phyloP scores from a whole-genome alignment of 2,329 filamentous ascomycete genomes.

The Pseudocercospora crystallina region DNA sequence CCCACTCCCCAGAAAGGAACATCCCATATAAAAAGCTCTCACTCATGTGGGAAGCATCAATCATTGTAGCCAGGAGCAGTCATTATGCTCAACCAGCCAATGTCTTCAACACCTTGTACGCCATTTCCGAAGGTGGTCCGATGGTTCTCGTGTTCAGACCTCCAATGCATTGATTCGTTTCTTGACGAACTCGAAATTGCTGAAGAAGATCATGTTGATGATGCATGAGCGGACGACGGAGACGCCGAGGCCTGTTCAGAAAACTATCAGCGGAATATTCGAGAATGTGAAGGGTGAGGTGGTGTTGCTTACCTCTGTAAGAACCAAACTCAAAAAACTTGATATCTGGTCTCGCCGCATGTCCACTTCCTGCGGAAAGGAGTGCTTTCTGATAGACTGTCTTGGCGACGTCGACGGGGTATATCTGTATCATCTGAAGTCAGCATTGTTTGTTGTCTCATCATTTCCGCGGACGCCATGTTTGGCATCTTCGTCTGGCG shows the following conservation, averaged over 20 bases:
- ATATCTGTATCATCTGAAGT: slow-evolving; percentile 41
- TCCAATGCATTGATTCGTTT: slow-evolving; percentile 49
- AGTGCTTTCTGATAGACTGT: slow-evolving; percentile 83
- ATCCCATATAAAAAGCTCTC: too few species aligned
- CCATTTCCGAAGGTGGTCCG: background rate
- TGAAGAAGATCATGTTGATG: slow-evolving; percentile 88
- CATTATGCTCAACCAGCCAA: too few species aligned
- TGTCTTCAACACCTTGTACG: background rate
- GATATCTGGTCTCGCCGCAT: slow-evolving; percentile 61
- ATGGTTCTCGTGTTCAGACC: background rate
- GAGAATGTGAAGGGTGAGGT: background rate
- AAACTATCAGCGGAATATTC: background rate
- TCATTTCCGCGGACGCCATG: background rate
- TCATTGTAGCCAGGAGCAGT: too few species aligned
- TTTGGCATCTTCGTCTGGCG: background rate
- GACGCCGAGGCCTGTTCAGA: slow-evolving; percentile 60
- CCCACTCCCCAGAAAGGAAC: too few species aligned
- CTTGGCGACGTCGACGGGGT: slow-evolving; percentile 75
- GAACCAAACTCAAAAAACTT: slow-evolving; percentile 74
- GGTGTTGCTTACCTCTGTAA: slow-evolving; percentile 63
- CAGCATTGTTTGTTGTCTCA: background rate
- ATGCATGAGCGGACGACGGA: slow-evolving; percentile 80
- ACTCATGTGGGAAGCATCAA: too few species aligned
- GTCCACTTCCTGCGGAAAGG: slow-evolving; percentile 62
- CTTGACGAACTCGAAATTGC: slow-evolving; percentile 81